A percentile compares a stretch with the other conserved stretches of the same genome.
These are phyloP conservation scores for Daldinia sp. DNA, from an alignment of 2,329 filamentous ascomycete genomes.

Conservation along the genomic window DNA sequence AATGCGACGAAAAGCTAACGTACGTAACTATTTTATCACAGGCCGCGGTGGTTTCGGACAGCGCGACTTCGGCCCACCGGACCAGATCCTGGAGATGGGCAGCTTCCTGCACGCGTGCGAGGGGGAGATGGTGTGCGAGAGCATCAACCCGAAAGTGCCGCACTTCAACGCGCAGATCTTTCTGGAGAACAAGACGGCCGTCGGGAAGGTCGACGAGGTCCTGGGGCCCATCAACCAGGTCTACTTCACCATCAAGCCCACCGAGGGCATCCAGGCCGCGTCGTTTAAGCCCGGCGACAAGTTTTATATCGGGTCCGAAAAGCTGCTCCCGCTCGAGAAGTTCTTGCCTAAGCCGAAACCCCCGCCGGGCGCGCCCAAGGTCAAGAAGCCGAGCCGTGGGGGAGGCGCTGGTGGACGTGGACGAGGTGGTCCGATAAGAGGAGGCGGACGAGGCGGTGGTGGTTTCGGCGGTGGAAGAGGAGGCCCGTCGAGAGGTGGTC, in stretches of 20 bases:
- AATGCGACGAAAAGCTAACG: slow-evolving; percentile 10
- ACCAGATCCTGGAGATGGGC: slow-evolving; percentile 78
- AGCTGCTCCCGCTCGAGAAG: slow-evolving; percentile 92
- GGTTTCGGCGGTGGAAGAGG: slow-evolving; percentile 65
- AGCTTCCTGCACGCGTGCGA: slow-evolving; percentile 94
- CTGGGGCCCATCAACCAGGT: slow-evolving; percentile 98
- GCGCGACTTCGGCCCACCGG: slow-evolving; percentile 53
- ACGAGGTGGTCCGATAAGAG: slow-evolving; percentile 57
- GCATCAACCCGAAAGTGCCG: slow-evolving; percentile 93
- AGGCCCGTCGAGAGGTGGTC: slow-evolving; percentile 53
- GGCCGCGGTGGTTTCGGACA: slow-evolving; percentile 53
- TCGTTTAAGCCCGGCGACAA: slow-evolving; percentile 98
- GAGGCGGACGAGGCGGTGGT: slow-evolving; percentile 44
- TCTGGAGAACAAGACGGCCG: slow-evolving; percentile 95
- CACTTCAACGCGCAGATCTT: slow-evolving; percentile 99
- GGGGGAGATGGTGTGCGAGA: slow-evolving; percentile 97
- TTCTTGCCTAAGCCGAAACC: slow-evolving; percentile 96
- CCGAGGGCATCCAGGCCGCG: slow-evolving; percentile 93
- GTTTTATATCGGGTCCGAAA: slow-evolving; percentile 95
- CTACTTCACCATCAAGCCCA: slow-evolving; percentile 97
- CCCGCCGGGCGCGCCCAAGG: slow-evolving; percentile 71
- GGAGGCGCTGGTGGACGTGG: slow-evolving; percentile 60
- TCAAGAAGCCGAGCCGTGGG: slow-evolving; percentile 73
- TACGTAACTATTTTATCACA: slow-evolving; percentile 17
- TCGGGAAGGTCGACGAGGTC: slow-evolving; percentile 98